A percentile compares a stretch with the other conserved stretches of the same genome.
These are phyloP conservation scores for Kokia cookei DNA, from an alignment of 441 rosid species.

Conservation along the genomic window DNA sequence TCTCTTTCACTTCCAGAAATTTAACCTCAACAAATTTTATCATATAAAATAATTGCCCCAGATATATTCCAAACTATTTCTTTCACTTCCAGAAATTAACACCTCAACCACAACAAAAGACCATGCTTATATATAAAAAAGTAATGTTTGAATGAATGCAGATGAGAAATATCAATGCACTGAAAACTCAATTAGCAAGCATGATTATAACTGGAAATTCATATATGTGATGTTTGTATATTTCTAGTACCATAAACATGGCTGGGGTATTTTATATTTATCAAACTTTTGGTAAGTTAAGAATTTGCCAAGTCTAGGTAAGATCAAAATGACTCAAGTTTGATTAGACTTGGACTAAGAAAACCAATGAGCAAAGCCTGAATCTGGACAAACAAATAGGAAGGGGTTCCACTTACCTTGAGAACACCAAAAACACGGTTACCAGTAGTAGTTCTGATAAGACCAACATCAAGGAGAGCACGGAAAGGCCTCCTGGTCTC, in stretches of 20 bases:
- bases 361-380: not conserved
- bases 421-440: constrained; percentile 72
- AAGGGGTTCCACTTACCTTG: constrained; percentile 36
- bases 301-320: not conserved
- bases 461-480: constrained; percentile 82
- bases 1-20: too few relatives aligned
- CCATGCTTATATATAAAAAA: too few relatives aligned
- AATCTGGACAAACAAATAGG: not conserved
- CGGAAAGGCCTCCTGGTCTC: constrained; percentile 79
- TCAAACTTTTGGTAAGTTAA: too few relatives aligned
- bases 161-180: not conserved
- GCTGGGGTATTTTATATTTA: too few relatives aligned
- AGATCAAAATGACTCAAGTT: not conserved
- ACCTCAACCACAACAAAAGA: not conserved
- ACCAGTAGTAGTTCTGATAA: constrained; percentile 69
- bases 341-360: not conserved
- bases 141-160: not conserved
- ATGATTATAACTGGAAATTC: not conserved
- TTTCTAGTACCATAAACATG: not conserved
- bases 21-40: too few relatives aligned
- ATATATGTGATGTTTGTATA: not conserved
- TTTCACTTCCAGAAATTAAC: not conserved
- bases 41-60: too few relatives aligned
- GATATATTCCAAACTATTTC: not conserved
- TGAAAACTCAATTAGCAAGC: not conserved